A percentile compares a stretch with the other conserved stretches of the same genome.
These are phyloP conservation scores for Tardiomyces depauwii DNA, from an alignment of 1,139 yeast species.

Conservation along the genomic window DNA sequence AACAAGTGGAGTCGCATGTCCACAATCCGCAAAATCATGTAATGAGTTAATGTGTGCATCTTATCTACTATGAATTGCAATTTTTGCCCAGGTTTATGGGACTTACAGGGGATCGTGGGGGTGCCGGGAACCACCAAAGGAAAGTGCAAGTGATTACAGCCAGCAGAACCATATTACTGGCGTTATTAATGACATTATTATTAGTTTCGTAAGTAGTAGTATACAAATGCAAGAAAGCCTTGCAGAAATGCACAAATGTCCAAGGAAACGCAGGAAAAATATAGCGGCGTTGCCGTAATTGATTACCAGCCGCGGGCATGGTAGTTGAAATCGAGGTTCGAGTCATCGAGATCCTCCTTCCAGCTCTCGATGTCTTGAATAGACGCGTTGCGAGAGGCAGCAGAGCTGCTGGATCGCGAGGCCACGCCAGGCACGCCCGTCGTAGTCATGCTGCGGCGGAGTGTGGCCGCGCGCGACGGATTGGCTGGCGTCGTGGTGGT, in stretches of 20 bases:
- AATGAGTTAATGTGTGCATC: neutral
- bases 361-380: conserved; percentile 12
- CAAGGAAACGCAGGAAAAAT: neutral
- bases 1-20: neutral
- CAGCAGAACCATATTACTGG: no score
- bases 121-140: no score
- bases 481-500: conserved; percentile 1
- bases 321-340: conserved; percentile 25
- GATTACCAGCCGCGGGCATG: conserved; percentile 29
- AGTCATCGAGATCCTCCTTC: conserved; percentile 23
- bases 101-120: no score
- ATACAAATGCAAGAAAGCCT: neutral
- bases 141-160: no score
- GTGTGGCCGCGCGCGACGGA: conserved; percentile 4
- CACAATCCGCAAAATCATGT: neutral
- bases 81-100: no score
- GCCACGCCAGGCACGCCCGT: conserved; percentile 5
- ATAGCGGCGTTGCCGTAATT: neutral
- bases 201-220: neutral
- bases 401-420: conserved; percentile 1
- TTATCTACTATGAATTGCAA: no score
- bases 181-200: neutral
- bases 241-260: neutral
- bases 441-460: conserved; percentile 5
- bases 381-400: conserved; percentile 1